Percentiles rank a stretch among this genome's conserved stretches.
Evolutionary conservation across 441 rosid genomes (phyloP).

Genomic region (Populus hybrid): DNA sequence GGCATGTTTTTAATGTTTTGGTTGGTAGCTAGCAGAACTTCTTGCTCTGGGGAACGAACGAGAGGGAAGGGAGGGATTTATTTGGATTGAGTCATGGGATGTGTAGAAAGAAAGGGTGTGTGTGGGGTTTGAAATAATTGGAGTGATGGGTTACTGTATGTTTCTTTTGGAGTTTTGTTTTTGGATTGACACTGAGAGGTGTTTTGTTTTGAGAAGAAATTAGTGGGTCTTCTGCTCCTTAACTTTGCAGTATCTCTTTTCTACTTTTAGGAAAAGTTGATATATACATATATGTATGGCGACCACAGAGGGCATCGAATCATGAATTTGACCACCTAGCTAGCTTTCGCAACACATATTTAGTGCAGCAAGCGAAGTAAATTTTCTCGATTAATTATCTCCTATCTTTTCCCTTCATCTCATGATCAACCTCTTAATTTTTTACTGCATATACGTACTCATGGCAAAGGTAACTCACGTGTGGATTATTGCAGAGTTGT

Average conservation of each 20-base stretch:
- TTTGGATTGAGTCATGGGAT: conserved; percentile 13
- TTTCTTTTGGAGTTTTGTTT: conserved; percentile 17
- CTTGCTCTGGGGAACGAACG: neutral
- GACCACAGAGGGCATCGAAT: conserved; percentile 12
- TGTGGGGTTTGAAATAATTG: conserved; percentile 29
- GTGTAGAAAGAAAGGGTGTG: neutral
- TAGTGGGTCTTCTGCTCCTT: conserved; percentile 5
- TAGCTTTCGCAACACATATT: neutral
- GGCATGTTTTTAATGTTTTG: conserved; percentile 16
- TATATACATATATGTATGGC: neutral
- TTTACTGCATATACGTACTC: too few species aligned
- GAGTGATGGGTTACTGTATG: conserved; percentile 6
- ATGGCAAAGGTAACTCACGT: neutral
- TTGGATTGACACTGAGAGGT: neutral
- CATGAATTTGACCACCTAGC: conserved; percentile 9
- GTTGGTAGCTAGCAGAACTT: neutral
- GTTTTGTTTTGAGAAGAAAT: neutral
- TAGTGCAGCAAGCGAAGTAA: too few species aligned
- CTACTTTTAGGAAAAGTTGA: neutral
- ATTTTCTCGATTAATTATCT: neutral
- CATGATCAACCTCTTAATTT: neutral
- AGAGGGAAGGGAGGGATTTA: conserved; percentile 17
- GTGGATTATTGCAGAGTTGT: neutral
- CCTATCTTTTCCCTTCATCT: neutral
- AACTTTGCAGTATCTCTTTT: neutral